Evolutionary conservation across 208 protist species (phyloP), one percentile per base, ranked within the genome.

Genomic region (Trypanosoma grayi): DNA sequence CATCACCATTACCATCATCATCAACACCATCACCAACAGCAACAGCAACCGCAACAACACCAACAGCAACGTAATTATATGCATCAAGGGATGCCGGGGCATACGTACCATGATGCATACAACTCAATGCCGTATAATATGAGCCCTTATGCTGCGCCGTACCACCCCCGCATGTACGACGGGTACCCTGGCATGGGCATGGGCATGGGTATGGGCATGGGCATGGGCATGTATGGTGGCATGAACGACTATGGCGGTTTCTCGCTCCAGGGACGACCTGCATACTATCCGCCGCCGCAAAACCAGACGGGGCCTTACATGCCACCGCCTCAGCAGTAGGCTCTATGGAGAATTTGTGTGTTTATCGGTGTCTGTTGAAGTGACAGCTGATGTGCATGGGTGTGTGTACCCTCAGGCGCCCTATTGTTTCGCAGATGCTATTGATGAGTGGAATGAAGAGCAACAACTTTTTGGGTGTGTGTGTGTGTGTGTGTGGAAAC

Each of bases 1-100:
- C 48, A 58, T 34, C 70, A 62, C 51, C 48, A 58, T 34, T 65
- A 62, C 22, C 52, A 68, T 44, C 37, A 66, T 54, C 68, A 70
- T 0, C 60, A 71, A n/a, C 74, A 80, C 0, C 41, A 70, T 28
- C 70, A 55, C 30, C 51, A 69, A 39, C 63, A 56, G 33, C 48
- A 54, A 11, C 56, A 64, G n/a, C 60, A 56, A n/a, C 24, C 34
- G 28, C 43, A 64, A 63, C 59, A 63, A 58, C 67, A 61, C 10
- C 52, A 69, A 54, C 60, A 63, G 5, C 68, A 66, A 66, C 71
- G 80, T 44, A 30, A 44, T 30, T 51, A 72, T 46, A 64, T 65
- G 37, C 66, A 69, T 54, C 58, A 73, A 11, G 37, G 39, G 27
- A 60, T 58, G 50, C 28, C 46, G 34, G 40, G 56, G 22, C 31